Conservation (phyloP, 78 protist genomes). For the slime mould (Dictyostelium discoideum) region dicty_2.7 NC_007090.3:618501-619000, state of each 20-base stretch:
- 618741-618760: constrained; percentile 28
- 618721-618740: constrained; percentile 49
- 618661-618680: constrained; percentile 11
- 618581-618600: background rate
- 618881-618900: background rate
- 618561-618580: background rate
- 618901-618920: background rate
- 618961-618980: background rate
- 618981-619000: background rate
- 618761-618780: constrained; percentile 14
- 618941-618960: constrained; percentile 14
- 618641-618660: background rate
- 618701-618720: constrained; percentile 24
- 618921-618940: constrained; percentile 17
- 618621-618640: background rate
- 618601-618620: constrained; percentile 8
- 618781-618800: constrained; percentile 49
- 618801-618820: constrained; percentile 51
- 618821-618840: background rate
- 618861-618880: too few relatives aligned
- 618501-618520: background rate
- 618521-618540: background rate
- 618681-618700: constrained; percentile 6
- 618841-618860: background rate
- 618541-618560: background rate